Conservation (phyloP, 495 filamentous ascomycete genomes). For the Penicillium canariense region DNA sequence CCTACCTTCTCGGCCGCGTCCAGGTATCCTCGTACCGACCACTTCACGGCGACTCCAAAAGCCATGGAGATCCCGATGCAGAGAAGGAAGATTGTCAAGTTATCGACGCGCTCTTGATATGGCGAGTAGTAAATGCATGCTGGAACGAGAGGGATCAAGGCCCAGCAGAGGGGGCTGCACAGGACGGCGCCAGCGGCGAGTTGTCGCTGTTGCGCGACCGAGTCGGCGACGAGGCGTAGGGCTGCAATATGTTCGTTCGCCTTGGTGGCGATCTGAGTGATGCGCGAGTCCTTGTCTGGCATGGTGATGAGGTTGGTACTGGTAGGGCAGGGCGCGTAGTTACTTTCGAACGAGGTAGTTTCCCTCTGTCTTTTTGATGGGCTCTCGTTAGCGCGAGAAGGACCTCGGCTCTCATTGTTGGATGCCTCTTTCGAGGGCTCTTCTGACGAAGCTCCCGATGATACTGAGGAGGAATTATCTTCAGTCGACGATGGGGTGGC, state of each 20-base stretch:
- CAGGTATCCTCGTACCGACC: constrained; percentile 47
- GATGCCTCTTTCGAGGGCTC: too few relatives aligned
- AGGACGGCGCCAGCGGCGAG: constrained; percentile 51
- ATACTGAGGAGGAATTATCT: too few relatives aligned
- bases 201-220: constrained; percentile 63
- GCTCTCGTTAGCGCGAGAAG: too few relatives aligned
- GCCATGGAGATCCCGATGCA: constrained; percentile 46
- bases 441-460: too few relatives aligned
- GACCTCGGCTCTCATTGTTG: too few relatives aligned
- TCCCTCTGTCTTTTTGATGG: too few relatives aligned
- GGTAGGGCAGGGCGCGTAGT: too few relatives aligned
- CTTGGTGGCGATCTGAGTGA: constrained; percentile 21
- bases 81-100: constrained; percentile 21
- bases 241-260: constrained; percentile 40
- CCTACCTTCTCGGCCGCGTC: constrained; percentile 51
- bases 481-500: too few relatives aligned
- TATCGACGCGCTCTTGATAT: constrained; percentile 35
- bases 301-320: background rate
- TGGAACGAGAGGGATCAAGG: constrained; percentile 35
- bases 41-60: constrained; percentile 37
- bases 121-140: constrained; percentile 25
- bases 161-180: constrained; percentile 46
- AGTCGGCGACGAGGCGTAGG: constrained; percentile 54
- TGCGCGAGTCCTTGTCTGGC: background rate
- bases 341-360: too few relatives aligned